Percentiles rank a stretch among this genome's conserved stretches.
phyloP scores from a whole-genome alignment of 1,284 basidiomycete species.

The Baeospora myosura region DNA sequence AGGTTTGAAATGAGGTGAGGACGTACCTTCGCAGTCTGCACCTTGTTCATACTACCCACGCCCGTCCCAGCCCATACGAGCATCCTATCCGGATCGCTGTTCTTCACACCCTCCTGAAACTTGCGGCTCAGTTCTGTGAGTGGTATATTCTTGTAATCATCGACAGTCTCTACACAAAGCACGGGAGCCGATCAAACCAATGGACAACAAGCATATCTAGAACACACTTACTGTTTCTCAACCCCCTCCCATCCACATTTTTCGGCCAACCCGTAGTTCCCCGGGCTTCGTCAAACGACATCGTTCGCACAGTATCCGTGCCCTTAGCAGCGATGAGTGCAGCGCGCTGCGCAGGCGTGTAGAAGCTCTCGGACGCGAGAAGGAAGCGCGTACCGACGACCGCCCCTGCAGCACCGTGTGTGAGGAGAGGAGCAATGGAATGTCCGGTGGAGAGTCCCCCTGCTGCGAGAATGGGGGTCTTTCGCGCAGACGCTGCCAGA shows the following conservation, averaged over 20 bases:
- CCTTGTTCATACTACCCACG: slow-evolving; percentile 20
- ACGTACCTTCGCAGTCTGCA: slow-evolving; percentile 10
- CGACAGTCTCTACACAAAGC: slow-evolving; percentile 19
- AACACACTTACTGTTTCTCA: no score
- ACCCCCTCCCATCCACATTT: slow-evolving; percentile 38
- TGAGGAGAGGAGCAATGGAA: slow-evolving; percentile 46
- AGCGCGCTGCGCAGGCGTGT: slow-evolving; percentile 35
- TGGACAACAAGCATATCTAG: no score
- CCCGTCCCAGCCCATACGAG: slow-evolving; percentile 29
- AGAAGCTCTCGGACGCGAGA: slow-evolving; percentile 44
- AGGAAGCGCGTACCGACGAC: slow-evolving; percentile 54
- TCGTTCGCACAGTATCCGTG: slow-evolving; percentile 38
- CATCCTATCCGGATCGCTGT: slow-evolving; percentile 18
- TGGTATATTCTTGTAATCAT: slow-evolving; percentile 19
- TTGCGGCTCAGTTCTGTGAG: slow-evolving; percentile 19
- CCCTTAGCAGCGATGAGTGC: slow-evolving; percentile 38
- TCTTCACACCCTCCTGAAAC: slow-evolving; percentile 15
- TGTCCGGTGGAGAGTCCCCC: slow-evolving; percentile 37
- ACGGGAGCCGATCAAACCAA: no score
- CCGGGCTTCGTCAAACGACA: slow-evolving; percentile 41
- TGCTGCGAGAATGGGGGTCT: slow-evolving; percentile 43
- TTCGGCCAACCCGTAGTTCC: slow-evolving; percentile 44
- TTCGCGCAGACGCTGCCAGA: slow-evolving; percentile 29
- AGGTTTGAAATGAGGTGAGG: no score
- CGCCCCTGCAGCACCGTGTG: slow-evolving; percentile 46